phyloP scores from a whole-genome alignment of 176 grass and related monocot species.

The Carex myosuroides region DNA sequence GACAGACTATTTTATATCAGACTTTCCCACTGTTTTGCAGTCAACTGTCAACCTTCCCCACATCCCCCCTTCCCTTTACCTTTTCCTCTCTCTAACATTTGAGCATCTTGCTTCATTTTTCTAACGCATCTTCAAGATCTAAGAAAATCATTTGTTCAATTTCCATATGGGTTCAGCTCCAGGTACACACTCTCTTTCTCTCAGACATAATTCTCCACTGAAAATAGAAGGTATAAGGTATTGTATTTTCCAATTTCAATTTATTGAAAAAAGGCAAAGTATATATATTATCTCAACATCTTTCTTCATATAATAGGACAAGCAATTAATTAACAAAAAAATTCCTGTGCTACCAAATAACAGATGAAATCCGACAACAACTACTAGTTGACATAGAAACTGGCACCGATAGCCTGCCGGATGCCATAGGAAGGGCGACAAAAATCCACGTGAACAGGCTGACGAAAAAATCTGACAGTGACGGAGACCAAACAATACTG shows the following conservation, averaged over 20 bases:
- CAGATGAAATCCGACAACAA: constrained; percentile 53
- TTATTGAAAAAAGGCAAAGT: not conserved
- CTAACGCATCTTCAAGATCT: not conserved
- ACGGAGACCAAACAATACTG: constrained; percentile 52
- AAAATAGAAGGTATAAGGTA: not conserved
- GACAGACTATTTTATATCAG: too few relatives aligned
- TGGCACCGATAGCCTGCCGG: not conserved
- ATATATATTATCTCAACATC: not conserved
- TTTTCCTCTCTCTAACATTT: not conserved
- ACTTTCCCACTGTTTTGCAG: too few relatives aligned
- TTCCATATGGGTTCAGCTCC: constrained; percentile 23
- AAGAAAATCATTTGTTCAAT: not conserved
- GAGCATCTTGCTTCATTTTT: not conserved
- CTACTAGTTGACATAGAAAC: constrained; percentile 56
- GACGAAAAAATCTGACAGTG: constrained; percentile 41
- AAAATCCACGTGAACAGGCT: constrained; percentile 64
- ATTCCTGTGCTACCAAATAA: not conserved
- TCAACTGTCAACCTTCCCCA: not conserved
- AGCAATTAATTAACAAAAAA: not conserved
- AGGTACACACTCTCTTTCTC: not conserved
- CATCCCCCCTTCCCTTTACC: not conserved
- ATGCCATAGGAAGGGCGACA: not conserved
- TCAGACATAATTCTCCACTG: not conserved
- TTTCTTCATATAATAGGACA: not conserved
- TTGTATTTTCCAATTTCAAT: not conserved